These are phyloP conservation scores for Mycena capillaripes DNA, from an alignment of 768 basidiomycete genomes.

Conservation along the genomic window DNA sequence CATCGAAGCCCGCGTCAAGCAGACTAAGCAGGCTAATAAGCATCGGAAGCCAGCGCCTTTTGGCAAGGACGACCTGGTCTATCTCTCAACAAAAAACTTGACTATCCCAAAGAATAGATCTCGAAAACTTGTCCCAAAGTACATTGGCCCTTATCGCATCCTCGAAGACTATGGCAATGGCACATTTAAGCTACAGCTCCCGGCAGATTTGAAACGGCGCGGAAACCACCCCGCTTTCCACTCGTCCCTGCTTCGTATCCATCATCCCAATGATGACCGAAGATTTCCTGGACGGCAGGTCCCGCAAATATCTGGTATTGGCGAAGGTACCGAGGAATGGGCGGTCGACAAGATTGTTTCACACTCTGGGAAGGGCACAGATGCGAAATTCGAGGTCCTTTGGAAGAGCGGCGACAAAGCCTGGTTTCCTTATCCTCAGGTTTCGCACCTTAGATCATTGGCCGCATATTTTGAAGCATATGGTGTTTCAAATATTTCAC, in stretches of 20 bases:
- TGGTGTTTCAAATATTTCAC: not conserved
- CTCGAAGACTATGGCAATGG: constrained; percentile 18
- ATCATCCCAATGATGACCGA: constrained; percentile 46
- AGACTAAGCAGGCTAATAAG: constrained; percentile 44
- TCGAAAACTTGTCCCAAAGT: constrained; percentile 50
- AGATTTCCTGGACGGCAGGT: constrained; percentile 43
- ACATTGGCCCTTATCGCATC: constrained; percentile 51
- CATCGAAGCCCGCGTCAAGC: constrained; percentile 45
- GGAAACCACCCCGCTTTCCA: constrained; percentile 49
- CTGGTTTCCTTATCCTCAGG: constrained; percentile 26
- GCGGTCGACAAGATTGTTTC: constrained; percentile 42
- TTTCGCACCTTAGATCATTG: not conserved
- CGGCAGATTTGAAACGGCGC: constrained; percentile 36
- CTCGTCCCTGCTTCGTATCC: constrained; percentile 37
- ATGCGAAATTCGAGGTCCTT: constrained; percentile 23
- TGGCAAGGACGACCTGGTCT: constrained; percentile 40
- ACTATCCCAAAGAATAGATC: constrained; percentile 48
- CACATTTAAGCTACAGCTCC: constrained; percentile 46
- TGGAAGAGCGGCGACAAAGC: constrained; percentile 38
- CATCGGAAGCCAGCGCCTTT: constrained; percentile 34
- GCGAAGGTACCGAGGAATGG: constrained; percentile 40
- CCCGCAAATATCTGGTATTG: constrained; percentile 40
- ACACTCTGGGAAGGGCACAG: constrained; percentile 14
- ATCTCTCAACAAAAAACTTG: constrained; percentile 41
- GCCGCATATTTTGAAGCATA: not conserved